Evolutionary conservation across 2,329 filamentous ascomycete species (phyloP), one percentile per base, ranked within the genome.

Genomic region (Eutypella sp.): DNA sequence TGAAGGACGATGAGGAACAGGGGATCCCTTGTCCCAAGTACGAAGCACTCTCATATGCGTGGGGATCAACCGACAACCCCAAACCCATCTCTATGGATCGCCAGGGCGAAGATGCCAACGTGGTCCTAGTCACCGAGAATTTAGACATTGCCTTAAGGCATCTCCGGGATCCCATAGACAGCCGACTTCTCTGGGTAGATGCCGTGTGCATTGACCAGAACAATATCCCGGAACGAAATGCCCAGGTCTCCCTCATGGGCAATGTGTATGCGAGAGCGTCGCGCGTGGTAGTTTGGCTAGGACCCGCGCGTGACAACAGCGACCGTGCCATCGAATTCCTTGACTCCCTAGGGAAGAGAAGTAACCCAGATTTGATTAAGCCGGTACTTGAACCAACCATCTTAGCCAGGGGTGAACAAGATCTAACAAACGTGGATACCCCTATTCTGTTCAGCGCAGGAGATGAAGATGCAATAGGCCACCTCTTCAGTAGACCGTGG

Each of bases 171-270:
- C 20, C 18, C n/a, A 13, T 7, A 13, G 15, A 19, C 27, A 27
- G 20, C 33, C 16, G 34, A 27, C 15, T 23, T 27, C 40, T 46
- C 13, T 46, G 44, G 44, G 31, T 46, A 34, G 44, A 46, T 24
- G 44, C 44, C 13, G 22, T 46, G 15, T 46, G 39, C 27, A 46
- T 46, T 40, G 19, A 46, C 34, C 39, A 46, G 34, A 23, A 36
- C 16, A 22, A 46, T 36, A 16, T 36, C 19, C 25, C 20, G 1
- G 44, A 45, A 33, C 44, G 44, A 22, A 41, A 41, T 15, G 37
- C 41, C 19, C 44, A 45, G 13, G 44, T 45, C 22, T 18, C 18
- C 13, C 20, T 41, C 1, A 45, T 45, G 44, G 19, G n/a, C 4
- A 20, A 24, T 8, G 34, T 45, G 15, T 45, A 45, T 34, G 27